Conservation (phyloP, 306 rosid species). For the Datisca glomerata region DNA sequence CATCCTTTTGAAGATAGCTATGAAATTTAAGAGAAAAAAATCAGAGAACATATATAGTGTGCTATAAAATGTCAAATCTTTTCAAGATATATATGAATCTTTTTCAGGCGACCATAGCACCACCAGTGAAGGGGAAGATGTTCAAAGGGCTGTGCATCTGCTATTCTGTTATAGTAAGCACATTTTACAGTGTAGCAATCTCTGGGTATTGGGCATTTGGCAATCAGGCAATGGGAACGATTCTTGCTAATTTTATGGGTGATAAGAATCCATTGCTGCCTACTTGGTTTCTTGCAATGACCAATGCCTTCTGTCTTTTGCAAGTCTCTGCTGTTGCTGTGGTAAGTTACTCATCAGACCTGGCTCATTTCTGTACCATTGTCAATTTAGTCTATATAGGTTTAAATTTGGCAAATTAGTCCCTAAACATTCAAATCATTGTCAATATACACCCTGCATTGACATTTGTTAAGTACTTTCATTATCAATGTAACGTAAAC, state of each 20-base stretch:
- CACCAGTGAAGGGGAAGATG: slow-evolving; percentile 80
- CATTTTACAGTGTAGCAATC: slow-evolving; percentile 44
- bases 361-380: no score
- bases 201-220: slow-evolving; percentile 95
- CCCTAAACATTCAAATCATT: no score
- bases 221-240: slow-evolving; percentile 30
- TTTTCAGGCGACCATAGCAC: slow-evolving; percentile 67
- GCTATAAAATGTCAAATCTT: no score
- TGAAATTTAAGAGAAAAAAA: no score
- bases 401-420: no score
- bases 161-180: slow-evolving; percentile 36
- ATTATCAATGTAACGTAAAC: no score
- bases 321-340: slow-evolving; percentile 54
- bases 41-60: no score
- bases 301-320: slow-evolving; percentile 31
- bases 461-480: no score
- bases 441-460: no score
- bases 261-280: slow-evolving; percentile 28
- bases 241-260: slow-evolving; percentile 43
- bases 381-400: no score
- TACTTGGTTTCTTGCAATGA: slow-evolving; percentile 59
- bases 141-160: slow-evolving; percentile 67
- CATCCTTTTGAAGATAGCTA: no score
- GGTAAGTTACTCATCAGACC: slow-evolving; percentile 30
- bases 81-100: no score